phyloP scores from a whole-genome alignment of 495 filamentous ascomycete genomes.

The Aspergillus hancockii region DNA sequence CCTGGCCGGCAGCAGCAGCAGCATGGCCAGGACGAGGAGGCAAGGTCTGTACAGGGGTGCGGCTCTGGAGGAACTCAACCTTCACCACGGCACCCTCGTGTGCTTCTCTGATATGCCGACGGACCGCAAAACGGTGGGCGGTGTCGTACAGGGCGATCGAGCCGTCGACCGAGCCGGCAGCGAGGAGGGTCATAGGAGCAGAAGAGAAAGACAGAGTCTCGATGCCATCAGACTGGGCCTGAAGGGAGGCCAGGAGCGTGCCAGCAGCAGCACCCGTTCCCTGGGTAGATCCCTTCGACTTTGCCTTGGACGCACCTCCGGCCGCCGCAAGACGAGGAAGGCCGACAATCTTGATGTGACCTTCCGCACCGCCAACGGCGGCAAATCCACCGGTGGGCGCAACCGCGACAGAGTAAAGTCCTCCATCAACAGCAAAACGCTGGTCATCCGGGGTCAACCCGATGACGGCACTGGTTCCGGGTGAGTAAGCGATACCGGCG shows the following conservation, averaged over 20 bases:
- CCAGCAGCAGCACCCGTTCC: slow-evolving; percentile 63
- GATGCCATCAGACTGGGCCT: slow-evolving; percentile 74
- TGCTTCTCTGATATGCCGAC: slow-evolving; percentile 75
- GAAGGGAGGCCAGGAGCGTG: slow-evolving; percentile 71
- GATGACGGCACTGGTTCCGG: slow-evolving; percentile 71
- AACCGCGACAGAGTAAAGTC: slow-evolving; percentile 82
- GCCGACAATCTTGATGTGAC: slow-evolving; percentile 78
- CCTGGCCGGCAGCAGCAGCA: slow-evolving; percentile 29
- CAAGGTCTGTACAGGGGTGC: slow-evolving; percentile 23
- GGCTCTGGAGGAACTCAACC: slow-evolving; percentile 75
- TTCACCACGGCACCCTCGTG: slow-evolving; percentile 87
- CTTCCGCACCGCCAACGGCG: slow-evolving; percentile 84
- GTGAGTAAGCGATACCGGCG: slow-evolving; percentile 66
- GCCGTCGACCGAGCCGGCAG: slow-evolving; percentile 87
- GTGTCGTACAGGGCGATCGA: slow-evolving; percentile 87
- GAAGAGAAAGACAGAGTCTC: slow-evolving; percentile 85
- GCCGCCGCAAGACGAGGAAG: slow-evolving; percentile 65
- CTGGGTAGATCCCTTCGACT: slow-evolving; percentile 31
- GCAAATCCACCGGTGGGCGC: slow-evolving; percentile 75
- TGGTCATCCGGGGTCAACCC: slow-evolving; percentile 81
- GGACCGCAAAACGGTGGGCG: slow-evolving; percentile 76
- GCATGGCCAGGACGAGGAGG: slow-evolving; percentile 27
- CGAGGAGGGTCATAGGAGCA: slow-evolving; percentile 73
- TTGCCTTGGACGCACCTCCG: slow-evolving; percentile 35
- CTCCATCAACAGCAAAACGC: slow-evolving; percentile 88